phyloP scores from a whole-genome alignment of 495 filamentous ascomycete species.

The Acidomyces sp. region DNA sequence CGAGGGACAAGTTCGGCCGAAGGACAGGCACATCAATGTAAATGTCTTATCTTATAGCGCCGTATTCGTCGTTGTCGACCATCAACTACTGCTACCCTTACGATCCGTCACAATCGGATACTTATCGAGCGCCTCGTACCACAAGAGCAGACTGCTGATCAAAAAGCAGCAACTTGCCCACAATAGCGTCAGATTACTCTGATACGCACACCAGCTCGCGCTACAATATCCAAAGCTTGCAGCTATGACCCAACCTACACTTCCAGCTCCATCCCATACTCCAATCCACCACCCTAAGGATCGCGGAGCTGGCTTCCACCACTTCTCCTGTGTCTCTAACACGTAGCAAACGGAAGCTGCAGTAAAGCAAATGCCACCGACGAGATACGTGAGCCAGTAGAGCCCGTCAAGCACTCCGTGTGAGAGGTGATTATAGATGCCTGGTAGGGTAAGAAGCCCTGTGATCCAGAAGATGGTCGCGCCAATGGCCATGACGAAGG shows the following conservation, averaged over 20 bases:
- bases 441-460: conserved; percentile 14
- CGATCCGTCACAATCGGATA: conserved; percentile 41
- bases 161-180: conserved; percentile 16
- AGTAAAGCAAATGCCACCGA: conserved; percentile 15
- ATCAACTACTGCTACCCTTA: too few species aligned
- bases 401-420: conserved; percentile 9
- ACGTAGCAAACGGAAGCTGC: conserved; percentile 12
- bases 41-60: too few species aligned
- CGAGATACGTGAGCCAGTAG: conserved; percentile 18
- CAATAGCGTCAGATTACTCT: conserved; percentile 7
- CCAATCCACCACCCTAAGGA: conserved; percentile 18
- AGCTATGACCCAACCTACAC: conserved; percentile 15
- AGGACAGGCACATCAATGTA: too few species aligned
- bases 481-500: conserved; percentile 13
- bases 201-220: conserved; percentile 4
- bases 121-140: conserved; percentile 50
- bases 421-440: conserved; percentile 7
- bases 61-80: too few species aligned
- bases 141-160: conserved; percentile 40
- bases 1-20: too few species aligned
- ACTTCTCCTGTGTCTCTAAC: conserved; percentile 16
- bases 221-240: conserved; percentile 8
- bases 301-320: conserved; percentile 11
- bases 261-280: conserved; percentile 11
- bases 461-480: conserved; percentile 10